Evolutionary conservation across 192 early-diverging fungal species (phyloP).

Genomic region (Coemansia sp.): DNA sequence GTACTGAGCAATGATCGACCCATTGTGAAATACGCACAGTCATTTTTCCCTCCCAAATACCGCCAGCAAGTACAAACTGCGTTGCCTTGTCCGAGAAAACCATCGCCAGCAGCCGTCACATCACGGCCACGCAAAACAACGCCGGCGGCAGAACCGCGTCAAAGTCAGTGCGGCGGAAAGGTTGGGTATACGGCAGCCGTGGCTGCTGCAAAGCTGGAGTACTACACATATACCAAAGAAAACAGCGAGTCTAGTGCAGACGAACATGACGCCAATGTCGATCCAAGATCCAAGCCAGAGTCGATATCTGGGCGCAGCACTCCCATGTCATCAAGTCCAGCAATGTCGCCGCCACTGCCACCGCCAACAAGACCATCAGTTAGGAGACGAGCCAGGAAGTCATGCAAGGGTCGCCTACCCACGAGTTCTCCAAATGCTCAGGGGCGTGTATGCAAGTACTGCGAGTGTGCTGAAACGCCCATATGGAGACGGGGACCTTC

Average conservation of each 20-base stretch:
- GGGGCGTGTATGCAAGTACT: constrained; percentile 64
- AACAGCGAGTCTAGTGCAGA: background rate
- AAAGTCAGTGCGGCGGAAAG: constrained; percentile 21
- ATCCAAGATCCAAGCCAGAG: background rate
- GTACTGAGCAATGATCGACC: constrained; percentile 20
- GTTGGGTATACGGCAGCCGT: constrained; percentile 28
- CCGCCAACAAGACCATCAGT: background rate
- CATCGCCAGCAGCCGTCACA: background rate
- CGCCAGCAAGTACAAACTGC: background rate
- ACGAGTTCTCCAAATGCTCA: background rate
- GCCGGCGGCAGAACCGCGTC: background rate
- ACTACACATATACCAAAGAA: constrained; percentile 1
- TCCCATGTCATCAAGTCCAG: background rate
- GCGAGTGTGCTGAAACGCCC: constrained; percentile 65
- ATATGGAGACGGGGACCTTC: constrained; percentile 78
- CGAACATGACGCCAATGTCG: background rate
- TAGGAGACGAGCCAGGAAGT: background rate
- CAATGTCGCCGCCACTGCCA: background rate
- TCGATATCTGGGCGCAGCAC: background rate
- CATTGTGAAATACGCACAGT: constrained; percentile 19
- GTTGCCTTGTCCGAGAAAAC: background rate
- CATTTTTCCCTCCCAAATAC: constrained; percentile 25
- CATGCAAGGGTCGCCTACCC: constrained; percentile 1
- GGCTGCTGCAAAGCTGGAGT: constrained; percentile 9
- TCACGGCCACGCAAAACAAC: background rate